These are phyloP conservation scores for Talaromyces nanjingensis DNA, from an alignment of 495 filamentous ascomycete species.

Conservation along the genomic window DNA sequence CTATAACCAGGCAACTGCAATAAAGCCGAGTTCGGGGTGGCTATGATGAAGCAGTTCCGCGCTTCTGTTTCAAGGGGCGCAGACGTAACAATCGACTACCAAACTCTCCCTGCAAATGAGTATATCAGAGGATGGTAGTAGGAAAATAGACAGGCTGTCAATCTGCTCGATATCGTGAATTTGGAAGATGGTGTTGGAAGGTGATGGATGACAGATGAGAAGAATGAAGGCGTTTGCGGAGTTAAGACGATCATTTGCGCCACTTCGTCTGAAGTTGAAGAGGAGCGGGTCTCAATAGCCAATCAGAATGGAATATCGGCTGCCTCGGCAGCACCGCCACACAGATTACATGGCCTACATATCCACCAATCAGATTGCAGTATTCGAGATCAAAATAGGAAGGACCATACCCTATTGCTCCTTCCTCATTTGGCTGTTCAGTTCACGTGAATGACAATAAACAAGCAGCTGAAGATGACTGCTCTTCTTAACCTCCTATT, in stretches of 20 bases:
- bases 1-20: background rate
- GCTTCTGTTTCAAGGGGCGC: background rate
- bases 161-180: background rate
- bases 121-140: background rate
- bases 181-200: background rate
- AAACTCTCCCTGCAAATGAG: background rate
- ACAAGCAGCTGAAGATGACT: background rate
- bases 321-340: background rate
- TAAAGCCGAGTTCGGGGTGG: background rate
- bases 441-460: background rate
- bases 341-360: background rate
- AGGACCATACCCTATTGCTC: background rate
- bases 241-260: background rate
- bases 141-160: background rate
- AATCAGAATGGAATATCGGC: background rate
- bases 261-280: background rate
- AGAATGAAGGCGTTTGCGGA: background rate
- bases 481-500: too few relatives aligned
- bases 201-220: background rate
- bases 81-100: background rate
- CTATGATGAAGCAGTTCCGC: background rate
- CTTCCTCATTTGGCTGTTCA: background rate
- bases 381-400: background rate
- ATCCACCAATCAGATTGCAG: background rate
- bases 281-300: background rate